These are phyloP conservation scores for Sugiyamaella sp. DNA, from an alignment of 1,139 yeast genomes.

Conservation along the genomic window DNA sequence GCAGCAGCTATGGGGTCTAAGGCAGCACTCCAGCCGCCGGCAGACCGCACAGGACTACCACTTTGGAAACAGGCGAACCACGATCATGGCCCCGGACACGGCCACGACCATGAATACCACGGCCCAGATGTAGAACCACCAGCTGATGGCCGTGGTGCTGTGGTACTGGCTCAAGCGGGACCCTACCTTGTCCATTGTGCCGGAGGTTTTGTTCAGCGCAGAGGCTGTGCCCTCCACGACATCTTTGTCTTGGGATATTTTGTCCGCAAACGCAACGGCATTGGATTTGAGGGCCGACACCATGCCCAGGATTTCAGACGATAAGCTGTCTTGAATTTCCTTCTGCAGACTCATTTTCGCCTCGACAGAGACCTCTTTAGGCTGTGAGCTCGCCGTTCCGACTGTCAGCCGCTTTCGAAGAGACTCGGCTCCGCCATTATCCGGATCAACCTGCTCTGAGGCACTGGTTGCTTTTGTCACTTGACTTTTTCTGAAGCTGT, in stretches of 20 bases:
- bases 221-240: constrained; percentile 41
- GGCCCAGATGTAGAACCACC: constrained; percentile 46
- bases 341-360: constrained; percentile 39
- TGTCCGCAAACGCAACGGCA: constrained; percentile 49
- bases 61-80: constrained; percentile 45
- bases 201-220: constrained; percentile 42
- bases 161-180: constrained; percentile 40
- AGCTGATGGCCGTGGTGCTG: constrained; percentile 43
- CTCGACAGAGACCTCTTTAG: constrained; percentile 10
- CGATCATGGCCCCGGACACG: constrained; percentile 41
- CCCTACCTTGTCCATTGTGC: constrained; percentile 44
- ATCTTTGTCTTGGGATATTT: constrained; percentile 41
- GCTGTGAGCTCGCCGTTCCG: not conserved
- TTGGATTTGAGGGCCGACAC: constrained; percentile 55
- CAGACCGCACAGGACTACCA: constrained; percentile 37
- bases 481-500: constrained; percentile 18
- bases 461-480: constrained; percentile 12
- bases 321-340: constrained; percentile 47
- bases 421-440: not conserved
- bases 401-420: not conserved
- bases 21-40: no score
- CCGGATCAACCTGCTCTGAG: not conserved
- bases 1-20: no score
- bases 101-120: constrained; percentile 41
- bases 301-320: constrained; percentile 52